Evolutionary conservation across 176 grass and related monocot genomes (phyloP), one percentile per base, ranked within the genome.

Genomic region (Calamus simplicifolius): DNA sequence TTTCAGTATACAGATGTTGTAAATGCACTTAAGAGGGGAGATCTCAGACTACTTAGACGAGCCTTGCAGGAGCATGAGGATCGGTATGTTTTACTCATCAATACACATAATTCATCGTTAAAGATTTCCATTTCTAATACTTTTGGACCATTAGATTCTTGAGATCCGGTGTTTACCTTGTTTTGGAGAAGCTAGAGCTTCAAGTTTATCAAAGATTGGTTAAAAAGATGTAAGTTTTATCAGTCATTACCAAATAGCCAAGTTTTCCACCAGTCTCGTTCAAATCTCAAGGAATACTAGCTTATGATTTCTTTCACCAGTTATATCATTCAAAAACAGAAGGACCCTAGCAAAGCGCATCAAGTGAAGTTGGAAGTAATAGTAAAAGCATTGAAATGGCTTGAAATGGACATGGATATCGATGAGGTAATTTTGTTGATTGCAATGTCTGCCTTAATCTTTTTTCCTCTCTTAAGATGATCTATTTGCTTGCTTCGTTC

Each of bases 181-280:
- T 98, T 75, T 31, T 92, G 79, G 93, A 92, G 73, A 98, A 98
- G 73, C 84, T 98, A 4, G 93, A 98, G 54, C 84, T 89, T 57
- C 79, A 75, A 56, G 93, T 98, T 55, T 92, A 85, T 77, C 87
- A 91, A 73, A 98, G 81, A 98, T 70, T 89, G 71, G 71, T 98
- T 49, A 43, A 92, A 80, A 98, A 92, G 72, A 92, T 98, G 93
- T 92, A 80, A 88, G 87, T 83, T 25, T 3, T 43, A 13, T 43
- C 35, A 13, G 35, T 12, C 35, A 13, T 43, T 43, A 43, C 35
- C 35, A 43, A 43, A 13, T 43, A 3, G 35, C 12, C 10, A 13
- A 43, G 35, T 43, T 43, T 43, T 13, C 35, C 12, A 12, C 35
- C 35, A 3, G 35, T 8, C 2, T 13, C 2, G 7, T 43, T 13